These are phyloP conservation scores for Croton setiger DNA, from an alignment of 441 rosid species.

Conservation along the genomic window DNA sequence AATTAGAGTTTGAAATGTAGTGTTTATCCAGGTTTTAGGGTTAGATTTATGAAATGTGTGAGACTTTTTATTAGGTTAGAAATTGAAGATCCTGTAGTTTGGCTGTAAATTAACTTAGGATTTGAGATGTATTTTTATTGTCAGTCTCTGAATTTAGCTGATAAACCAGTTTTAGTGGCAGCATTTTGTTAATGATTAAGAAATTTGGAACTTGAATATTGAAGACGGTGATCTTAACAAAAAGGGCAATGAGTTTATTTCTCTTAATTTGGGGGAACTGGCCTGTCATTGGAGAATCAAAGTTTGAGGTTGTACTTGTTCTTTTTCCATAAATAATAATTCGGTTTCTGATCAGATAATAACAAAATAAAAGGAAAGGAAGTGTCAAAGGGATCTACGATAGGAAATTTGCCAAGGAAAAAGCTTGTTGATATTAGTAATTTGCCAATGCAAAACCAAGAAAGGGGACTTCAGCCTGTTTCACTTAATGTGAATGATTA, in stretches of 20 bases:
- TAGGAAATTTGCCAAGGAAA: slow-evolving; percentile 38
- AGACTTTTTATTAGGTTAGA: too few relatives aligned
- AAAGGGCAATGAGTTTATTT: background rate
- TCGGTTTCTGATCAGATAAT: slow-evolving; percentile 27
- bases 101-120: background rate
- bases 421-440: slow-evolving; percentile 54
- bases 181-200: background rate
- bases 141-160: background rate
- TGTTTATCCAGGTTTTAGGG: background rate
- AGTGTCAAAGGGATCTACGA: slow-evolving; percentile 24
- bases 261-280: too few relatives aligned
- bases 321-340: slow-evolving; percentile 1
- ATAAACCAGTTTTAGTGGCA: background rate
- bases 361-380: slow-evolving; percentile 24
- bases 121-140: background rate
- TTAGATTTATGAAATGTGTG: background rate
- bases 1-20: background rate
- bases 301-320: background rate
- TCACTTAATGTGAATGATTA: slow-evolving; percentile 30
- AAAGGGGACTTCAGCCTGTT: slow-evolving; percentile 25
- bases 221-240: too few relatives aligned
- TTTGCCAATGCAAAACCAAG: slow-evolving; percentile 39
- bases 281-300: background rate
- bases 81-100: background rate
- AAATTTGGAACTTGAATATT: slow-evolving; percentile 15